Percentiles rank a stretch among this genome's conserved stretches.
phyloP scores from a whole-genome alignment of 2,329 filamentous ascomycete species.

The Harringtonia lauricola region DNA sequence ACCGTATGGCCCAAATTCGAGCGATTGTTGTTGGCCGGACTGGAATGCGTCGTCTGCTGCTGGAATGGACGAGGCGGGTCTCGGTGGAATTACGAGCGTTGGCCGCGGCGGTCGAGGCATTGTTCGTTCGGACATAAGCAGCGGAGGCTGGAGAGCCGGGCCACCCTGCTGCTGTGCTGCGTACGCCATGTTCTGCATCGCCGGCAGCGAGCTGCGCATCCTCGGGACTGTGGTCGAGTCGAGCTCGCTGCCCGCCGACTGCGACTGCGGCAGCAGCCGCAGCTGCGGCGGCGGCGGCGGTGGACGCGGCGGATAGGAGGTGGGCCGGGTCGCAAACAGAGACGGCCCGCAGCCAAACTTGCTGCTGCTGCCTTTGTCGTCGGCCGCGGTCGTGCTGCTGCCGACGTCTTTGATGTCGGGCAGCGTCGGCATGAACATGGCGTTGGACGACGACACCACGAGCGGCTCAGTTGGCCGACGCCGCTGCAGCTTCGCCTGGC shows the following conservation, averaged over 20 bases:
- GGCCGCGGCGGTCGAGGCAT: too few species aligned
- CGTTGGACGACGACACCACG: constrained; percentile 6
- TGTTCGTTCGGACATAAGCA: too few species aligned
- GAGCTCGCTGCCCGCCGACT: too few species aligned
- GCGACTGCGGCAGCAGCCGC: constrained; percentile 2
- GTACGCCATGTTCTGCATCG: not conserved
- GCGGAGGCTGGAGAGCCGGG: too few species aligned
- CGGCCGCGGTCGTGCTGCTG: not conserved
- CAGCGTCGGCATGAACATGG: constrained; percentile 4
- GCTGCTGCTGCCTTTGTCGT: not conserved
- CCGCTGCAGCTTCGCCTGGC: not conserved
- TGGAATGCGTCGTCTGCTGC: too few species aligned
- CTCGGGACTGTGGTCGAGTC: too few species aligned
- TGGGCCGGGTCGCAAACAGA: not conserved
- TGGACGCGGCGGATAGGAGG: constrained; percentile 5
- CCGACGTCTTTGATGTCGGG: not conserved
- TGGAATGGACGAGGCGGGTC: too few species aligned
- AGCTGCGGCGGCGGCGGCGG: constrained; percentile 9
- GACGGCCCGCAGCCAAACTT: not conserved
- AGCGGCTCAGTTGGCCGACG: constrained; percentile 3
- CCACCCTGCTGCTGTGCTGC: not conserved
- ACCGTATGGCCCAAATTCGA: not conserved
- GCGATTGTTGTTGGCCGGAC: too few species aligned
- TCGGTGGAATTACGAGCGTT: too few species aligned
- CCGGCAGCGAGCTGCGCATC: too few species aligned